Evolutionary conservation across 1,284 basidiomycete species (phyloP), one percentile per base, ranked within the genome.

Genomic region (Leccinum fallax): DNA sequence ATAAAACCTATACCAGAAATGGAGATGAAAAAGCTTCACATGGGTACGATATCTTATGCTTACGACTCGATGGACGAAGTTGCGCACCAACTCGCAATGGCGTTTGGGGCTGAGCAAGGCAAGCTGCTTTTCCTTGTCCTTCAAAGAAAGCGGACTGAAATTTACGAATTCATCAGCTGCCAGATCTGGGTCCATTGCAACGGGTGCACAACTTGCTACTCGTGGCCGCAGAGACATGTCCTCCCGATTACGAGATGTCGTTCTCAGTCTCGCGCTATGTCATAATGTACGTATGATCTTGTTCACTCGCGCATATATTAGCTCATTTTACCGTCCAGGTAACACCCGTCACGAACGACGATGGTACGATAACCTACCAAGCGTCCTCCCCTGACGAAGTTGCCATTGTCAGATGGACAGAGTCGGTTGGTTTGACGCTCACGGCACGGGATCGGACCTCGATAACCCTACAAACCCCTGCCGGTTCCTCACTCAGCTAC

Each of bases 301-400:
- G 46, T 34, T 43, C 28, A 8, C 43, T 26, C 11, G 58, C 1
- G 8, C 1, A 21, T 51, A 51, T 11, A 48, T 57, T 55, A 24
- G 16, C 62, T 49, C 6, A 4, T 51, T 49, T 57, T 46, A 5
- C 24, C 32, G 1, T 32, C 5, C 57, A 96, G 94, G 95, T 98
- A 51, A 99, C 97, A 0, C 97, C 97, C 0, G 94, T 98, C 2
- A 85, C 83, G 13, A 95, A 97, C 71, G 97, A 98, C 69, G 97
- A 98, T 70, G 95, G 94, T 6, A 87, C 88, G 0, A 83, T 97
- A 49, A 97, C 96, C 0, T 99, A 99, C 73, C 97, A 99, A 81
- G 97, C 97, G 0, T 97, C 95, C 0, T 98, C 96, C 1, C 97
- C 97, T 0, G 97, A 99, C 72, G 97, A 99, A 79, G 97, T 98